Percentiles rank a stretch among this genome's conserved stretches.
These are phyloP conservation scores for Plectranthus barbatus DNA, from an alignment of 257 asterid species.

Conservation along the genomic window DNA sequence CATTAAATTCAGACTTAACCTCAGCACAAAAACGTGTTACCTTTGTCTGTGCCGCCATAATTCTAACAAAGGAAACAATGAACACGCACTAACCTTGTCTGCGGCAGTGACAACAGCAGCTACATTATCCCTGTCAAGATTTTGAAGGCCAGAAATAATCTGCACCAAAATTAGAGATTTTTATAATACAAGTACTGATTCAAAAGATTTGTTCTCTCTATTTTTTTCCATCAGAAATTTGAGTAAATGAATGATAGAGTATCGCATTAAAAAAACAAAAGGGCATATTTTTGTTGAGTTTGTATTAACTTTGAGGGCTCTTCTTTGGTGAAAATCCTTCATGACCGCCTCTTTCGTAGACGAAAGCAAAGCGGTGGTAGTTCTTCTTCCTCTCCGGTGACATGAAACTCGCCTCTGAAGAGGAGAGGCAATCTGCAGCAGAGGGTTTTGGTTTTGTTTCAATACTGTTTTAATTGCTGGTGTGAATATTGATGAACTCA, in stretches of 20 bases:
- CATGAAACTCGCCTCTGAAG: constrained; percentile 27
- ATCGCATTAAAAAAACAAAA: no score
- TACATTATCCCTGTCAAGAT: constrained; percentile 69
- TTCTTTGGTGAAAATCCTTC: constrained; percentile 57
- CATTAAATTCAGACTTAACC: no score
- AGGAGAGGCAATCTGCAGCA: constrained; percentile 24
- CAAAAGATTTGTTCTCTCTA: neutral
- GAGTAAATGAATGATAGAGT: neutral
- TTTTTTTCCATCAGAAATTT: neutral
- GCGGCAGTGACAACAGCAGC: constrained; percentile 92
- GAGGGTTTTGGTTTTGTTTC: constrained; percentile 36
- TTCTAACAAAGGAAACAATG: no score
- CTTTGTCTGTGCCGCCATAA: no score
- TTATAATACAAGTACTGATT: no score
- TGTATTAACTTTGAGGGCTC: constrained; percentile 64
- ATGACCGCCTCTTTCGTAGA: constrained; percentile 49
- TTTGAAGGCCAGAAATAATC: constrained; percentile 82
- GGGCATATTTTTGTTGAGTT: neutral
- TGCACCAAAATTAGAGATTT: constrained; percentile 16
- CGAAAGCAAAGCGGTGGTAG: constrained; percentile 54
- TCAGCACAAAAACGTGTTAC: no score
- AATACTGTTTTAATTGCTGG: constrained; percentile 26
- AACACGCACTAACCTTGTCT: constrained; percentile 49
- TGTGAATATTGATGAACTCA: constrained; percentile 52
- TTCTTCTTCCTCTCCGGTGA: constrained; percentile 22